Evolutionary conservation across 106 monocot genomes (phyloP), one percentile per base, ranked within the genome.

Genomic region (Allium sativum): DNA sequence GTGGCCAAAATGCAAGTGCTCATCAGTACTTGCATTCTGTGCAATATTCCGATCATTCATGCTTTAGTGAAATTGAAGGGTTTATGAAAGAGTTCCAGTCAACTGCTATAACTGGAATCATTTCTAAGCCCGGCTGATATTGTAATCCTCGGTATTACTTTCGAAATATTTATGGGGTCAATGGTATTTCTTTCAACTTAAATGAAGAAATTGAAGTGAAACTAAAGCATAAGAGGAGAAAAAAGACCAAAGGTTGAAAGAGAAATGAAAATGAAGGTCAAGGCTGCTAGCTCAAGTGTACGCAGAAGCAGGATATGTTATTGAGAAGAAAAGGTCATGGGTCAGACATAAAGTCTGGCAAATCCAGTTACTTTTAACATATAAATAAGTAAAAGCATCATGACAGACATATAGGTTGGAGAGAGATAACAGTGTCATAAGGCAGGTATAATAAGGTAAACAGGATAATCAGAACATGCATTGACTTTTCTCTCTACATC

Each of bases 1-100:
- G 43, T 8, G 21, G 18, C 64, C 52, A 16, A 10, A 44, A 50
- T 58, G 55, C 69, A 40, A 55, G 48, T n/a, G 48, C 21, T 40
- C 57, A 77, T 59, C 65, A 66, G 12, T 75, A 65, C 68, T 55
- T 70, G 9, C 81, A 77, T 64, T 61, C 84, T 12, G 62, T 87
- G 31, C 78, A 47, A 14, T 92, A 87, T 57, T 87, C 92, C 52
- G 78, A 81, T 7, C 87, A 87, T 58, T 72, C 87, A 18, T 87
- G 84, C 65, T 93, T 75, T 58, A 64, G 18, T 53, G 84, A 93
- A 68, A 70, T 93, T 56, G 18, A 72, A 44, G 77, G 88, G 19
- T 82, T 93, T 56, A 55, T 93, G 7, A 69, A 59, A 14, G 16
- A 73, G 21, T 55, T 88, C 16, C 73, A 56, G 55, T 88, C 88